Percentiles rank a stretch among this genome's conserved stretches.
Evolutionary conservation across 2,329 filamentous ascomycete genomes (phyloP).

Genomic region (Fusarium coffeatum): DNA sequence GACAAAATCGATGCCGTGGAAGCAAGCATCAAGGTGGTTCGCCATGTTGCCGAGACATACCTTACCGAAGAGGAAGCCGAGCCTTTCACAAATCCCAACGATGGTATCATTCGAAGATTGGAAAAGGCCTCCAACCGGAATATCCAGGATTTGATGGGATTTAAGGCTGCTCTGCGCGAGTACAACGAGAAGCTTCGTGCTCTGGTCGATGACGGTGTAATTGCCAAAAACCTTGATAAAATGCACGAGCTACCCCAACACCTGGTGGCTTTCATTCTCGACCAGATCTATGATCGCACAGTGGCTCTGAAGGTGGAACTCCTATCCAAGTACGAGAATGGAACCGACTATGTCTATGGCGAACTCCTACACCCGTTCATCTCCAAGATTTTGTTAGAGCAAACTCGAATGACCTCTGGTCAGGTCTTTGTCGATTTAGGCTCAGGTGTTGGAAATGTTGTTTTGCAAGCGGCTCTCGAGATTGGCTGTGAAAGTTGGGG

Average conservation of each 20-base stretch:
- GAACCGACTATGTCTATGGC: conserved; percentile 93
- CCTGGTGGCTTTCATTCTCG: conserved; percentile 82
- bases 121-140: conserved; percentile 78
- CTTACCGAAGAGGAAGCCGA: conserved; percentile 76
- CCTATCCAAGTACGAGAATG: conserved; percentile 86
- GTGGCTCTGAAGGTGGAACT: conserved; percentile 90
- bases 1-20: conserved; percentile 82
- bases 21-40: conserved; percentile 77
- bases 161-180: conserved; percentile 76
- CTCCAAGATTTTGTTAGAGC: conserved; percentile 80
- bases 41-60: conserved; percentile 79
- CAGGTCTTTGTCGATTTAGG: conserved; percentile 95
- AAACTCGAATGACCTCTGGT: conserved; percentile 80
- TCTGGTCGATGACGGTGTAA: conserved; percentile 75
- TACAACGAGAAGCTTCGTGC: conserved; percentile 80
- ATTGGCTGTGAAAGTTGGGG: conserved; percentile 95
- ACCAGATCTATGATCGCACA: conserved; percentile 90
- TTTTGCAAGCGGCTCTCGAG: conserved; percentile 91
- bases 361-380: conserved; percentile 89
- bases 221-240: conserved; percentile 76
- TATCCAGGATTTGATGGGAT: conserved; percentile 72
- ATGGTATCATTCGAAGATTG: conserved; percentile 80
- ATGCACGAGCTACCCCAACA: conserved; percentile 76
- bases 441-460: conserved; percentile 95
- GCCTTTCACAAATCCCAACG: conserved; percentile 76